Conservation (phyloP, 108 stramenopile species). For the Skeletonema menzelii region DNA sequence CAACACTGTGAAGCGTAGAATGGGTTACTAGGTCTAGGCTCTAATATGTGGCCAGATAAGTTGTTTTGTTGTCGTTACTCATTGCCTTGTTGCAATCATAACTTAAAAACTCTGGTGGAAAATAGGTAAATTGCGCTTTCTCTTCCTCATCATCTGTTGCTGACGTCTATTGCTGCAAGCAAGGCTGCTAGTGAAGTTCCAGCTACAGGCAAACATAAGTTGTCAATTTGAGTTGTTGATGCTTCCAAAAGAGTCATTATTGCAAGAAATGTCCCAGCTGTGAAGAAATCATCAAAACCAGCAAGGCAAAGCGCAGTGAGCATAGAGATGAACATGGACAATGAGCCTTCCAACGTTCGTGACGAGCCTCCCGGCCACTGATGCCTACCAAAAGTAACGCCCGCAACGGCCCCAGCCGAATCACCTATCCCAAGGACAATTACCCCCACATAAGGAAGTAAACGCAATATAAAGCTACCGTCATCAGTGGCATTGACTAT, state of each 20-base stretch:
- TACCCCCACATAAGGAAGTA: constrained; percentile 60
- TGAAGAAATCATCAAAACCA: background rate
- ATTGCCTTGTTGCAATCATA: too few relatives aligned
- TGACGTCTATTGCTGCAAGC: background rate
- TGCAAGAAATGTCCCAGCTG: constrained; percentile 1
- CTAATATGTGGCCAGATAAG: too few relatives aligned
- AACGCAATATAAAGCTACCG: background rate
- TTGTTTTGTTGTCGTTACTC: too few relatives aligned
- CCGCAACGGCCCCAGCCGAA: constrained; percentile 72
- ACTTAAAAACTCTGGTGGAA: too few relatives aligned
- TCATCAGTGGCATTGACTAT: constrained; percentile 4
- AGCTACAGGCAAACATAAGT: constrained; percentile 75
- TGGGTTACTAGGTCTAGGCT: too few relatives aligned
- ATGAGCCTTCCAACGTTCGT: constrained; percentile 75
- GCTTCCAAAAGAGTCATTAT: constrained; percentile 73
- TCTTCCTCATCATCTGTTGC: background rate
- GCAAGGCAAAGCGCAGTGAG: constrained; percentile 5
- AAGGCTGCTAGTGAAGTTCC: constrained; percentile 37
- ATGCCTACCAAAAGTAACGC: constrained; percentile 36
- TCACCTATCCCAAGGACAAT: constrained; percentile 79
- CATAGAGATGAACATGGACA: constrained; percentile 79
- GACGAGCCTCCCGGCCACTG: constrained; percentile 55
- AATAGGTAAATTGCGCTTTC: too few relatives aligned
- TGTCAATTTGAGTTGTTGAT: constrained; percentile 80
- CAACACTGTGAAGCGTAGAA: too few relatives aligned